Percentiles rank a stretch among this genome's conserved stretches.
Evolutionary conservation across 2,329 filamentous ascomycete genomes (phyloP).

Genomic region (Colletotrichum spaethianum): DNA sequence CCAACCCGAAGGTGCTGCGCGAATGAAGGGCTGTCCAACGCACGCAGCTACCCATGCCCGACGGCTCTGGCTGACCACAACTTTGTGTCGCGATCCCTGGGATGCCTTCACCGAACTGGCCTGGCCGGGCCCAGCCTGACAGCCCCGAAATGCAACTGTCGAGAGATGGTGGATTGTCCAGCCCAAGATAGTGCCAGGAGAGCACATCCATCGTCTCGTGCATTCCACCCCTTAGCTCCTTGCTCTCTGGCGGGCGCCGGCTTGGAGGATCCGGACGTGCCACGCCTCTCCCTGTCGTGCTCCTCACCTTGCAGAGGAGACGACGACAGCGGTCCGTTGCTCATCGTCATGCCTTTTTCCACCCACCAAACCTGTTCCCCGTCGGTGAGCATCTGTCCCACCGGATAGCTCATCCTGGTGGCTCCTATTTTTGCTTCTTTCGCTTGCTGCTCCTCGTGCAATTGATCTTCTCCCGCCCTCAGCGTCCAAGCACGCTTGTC

Average conservation of each 20-base stretch:
- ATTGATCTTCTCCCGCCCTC: not conserved
- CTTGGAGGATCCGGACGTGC: constrained; percentile 19
- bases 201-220: constrained; percentile 19
- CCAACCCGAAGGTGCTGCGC: constrained; percentile 22
- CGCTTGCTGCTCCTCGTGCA: not conserved
- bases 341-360: constrained; percentile 21
- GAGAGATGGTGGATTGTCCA: constrained; percentile 3
- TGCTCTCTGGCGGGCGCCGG: constrained; percentile 24
- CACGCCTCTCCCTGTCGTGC: constrained; percentile 38
- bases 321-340: constrained; percentile 33
- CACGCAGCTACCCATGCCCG: constrained; percentile 8
- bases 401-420: constrained; percentile 5
- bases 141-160: constrained; percentile 15
- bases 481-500: constrained; percentile 14
- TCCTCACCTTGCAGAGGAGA: constrained; percentile 30
- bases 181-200: constrained; percentile 18
- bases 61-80: constrained; percentile 3
- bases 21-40: constrained; percentile 19
- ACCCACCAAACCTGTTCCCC: not conserved
- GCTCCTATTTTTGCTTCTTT: constrained; percentile 7
- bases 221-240: constrained; percentile 35
- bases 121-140: constrained; percentile 27
- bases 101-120: constrained; percentile 25
- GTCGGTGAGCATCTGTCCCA: constrained; percentile 18
- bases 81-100: constrained; percentile 29